phyloP scores from a whole-genome alignment of 805 yeast species.

The Starmerella stellata region DNA sequence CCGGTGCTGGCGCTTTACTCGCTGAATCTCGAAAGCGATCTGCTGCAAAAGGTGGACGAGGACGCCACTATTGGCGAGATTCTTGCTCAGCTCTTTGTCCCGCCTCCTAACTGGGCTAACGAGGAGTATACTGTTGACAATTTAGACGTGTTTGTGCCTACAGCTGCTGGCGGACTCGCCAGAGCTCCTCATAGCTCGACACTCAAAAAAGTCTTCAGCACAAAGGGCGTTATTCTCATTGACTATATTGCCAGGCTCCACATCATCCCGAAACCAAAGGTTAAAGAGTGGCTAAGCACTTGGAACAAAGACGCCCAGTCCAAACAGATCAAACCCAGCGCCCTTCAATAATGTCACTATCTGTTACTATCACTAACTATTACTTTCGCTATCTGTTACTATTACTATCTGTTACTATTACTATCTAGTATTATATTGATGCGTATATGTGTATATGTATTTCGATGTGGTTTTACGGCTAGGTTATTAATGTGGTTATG shows the following conservation, averaged over 20 bases:
- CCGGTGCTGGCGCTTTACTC: slow-evolving; percentile 76
- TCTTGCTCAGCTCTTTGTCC: slow-evolving; percentile 39
- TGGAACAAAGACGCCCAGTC: slow-evolving; percentile 21
- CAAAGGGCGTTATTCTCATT: slow-evolving; percentile 58
- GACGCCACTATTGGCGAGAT: slow-evolving; percentile 46
- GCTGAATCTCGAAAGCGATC: slow-evolving; percentile 66
- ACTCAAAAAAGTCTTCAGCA: slow-evolving; percentile 44
- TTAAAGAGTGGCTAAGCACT: slow-evolving; percentile 39
- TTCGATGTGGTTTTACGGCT: too few relatives aligned
- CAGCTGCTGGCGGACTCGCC: slow-evolving; percentile 64
- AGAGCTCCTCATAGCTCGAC: slow-evolving; percentile 66
- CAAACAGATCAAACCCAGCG: slow-evolving; percentile 5
- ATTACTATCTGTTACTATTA: too few relatives aligned
- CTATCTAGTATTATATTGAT: too few relatives aligned
- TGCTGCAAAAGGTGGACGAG: slow-evolving; percentile 59
- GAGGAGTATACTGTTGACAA: slow-evolving; percentile 38
- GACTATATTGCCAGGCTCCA: slow-evolving; percentile 56
- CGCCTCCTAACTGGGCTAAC: slow-evolving; percentile 52
- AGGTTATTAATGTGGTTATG: too few relatives aligned
- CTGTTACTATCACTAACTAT: too few relatives aligned
- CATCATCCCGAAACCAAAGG: slow-evolving; percentile 57
- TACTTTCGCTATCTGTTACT: too few relatives aligned
- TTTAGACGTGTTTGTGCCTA: slow-evolving; percentile 64
- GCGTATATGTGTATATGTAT: background rate
- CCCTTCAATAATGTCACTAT: too few relatives aligned